Base-by-base conservation (phyloP, 1,284 basidiomycete species). In the Cryptococcus floricola region DNA sequence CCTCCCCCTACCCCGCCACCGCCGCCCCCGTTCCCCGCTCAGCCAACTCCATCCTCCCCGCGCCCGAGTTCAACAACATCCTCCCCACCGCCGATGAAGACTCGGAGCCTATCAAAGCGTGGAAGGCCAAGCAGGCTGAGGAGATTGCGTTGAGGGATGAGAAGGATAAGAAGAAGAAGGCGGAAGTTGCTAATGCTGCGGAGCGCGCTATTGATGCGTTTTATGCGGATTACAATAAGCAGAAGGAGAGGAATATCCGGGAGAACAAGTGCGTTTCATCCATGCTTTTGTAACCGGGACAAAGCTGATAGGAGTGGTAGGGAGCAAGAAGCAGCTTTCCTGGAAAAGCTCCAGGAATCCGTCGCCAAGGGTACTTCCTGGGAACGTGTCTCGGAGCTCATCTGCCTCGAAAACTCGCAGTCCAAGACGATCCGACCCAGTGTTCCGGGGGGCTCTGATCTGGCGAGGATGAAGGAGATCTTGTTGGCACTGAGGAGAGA, bases 161-260 rank as follows among this genome's bases (percentile, higher is more conserved):
- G 64, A 84, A 82, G 48, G 88, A 89, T 39, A 86, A 87, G 74
- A 82, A 81, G 48, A 87, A 85, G 75, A 87, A 88, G 66, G 88
- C 91, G 66, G 91, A 95, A 70, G 91, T 87, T 48, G 86, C 93
- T 66, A 82, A 84, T 51, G 89, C 87, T 74, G 96, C 96, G 19
- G 93, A 98, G 76, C 85, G 87, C 67, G 83, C 89, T 31, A 97
- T 98, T 64, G 96, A 98, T 78, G 84, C 88, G 69, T 98, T 98
- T 76, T 98, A 98, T 76, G 91, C 92, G 71, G 86, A 91, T 54
- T 98, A 98, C 77, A 85, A 92, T 55, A 81, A 83, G 62, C 88
- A 91, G 80, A 97, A 96, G 81, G 91, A 95, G 79, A 85, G 85
- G 73, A 89, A 86, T 69, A 98, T 99, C 68, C 82, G 88, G 50